Percentiles rank a stretch among this genome's conserved stretches.
Conservation (phyloP, 1,139 yeast genomes). For the Sugiyamaella neomexicana region DNA sequence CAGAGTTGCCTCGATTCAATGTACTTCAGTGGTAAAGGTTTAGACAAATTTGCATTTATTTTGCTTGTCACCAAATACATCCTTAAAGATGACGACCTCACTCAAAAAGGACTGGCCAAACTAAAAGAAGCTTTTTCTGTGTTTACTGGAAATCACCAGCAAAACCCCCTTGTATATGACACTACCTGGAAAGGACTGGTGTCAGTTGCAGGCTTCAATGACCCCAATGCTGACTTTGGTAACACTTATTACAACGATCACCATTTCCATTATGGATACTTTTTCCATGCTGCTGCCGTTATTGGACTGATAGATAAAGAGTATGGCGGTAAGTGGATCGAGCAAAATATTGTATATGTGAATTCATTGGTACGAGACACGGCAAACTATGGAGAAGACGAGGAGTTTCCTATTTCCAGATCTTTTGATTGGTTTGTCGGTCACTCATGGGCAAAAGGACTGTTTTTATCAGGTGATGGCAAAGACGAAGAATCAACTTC, state of each 20-base stretch:
- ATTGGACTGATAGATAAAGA: conserved; percentile 61
- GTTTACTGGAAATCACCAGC: conserved; percentile 51
- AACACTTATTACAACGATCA: conserved; percentile 68
- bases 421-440: conserved; percentile 77
- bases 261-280: conserved; percentile 75
- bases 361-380: conserved; percentile 65
- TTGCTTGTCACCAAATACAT: conserved; percentile 58
- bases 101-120: conserved; percentile 49
- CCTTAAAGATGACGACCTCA: conserved; percentile 51
- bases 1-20: conserved; percentile 54
- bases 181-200: conserved; percentile 65
- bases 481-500: conserved; percentile 74
- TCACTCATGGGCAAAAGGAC: conserved; percentile 79
- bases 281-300: conserved; percentile 71
- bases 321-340: conserved; percentile 62
- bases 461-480: conserved; percentile 66
- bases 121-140: conserved; percentile 56
- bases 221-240: conserved; percentile 59
- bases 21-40: conserved; percentile 67
- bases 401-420: conserved; percentile 66
- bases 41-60: conserved; percentile 73
- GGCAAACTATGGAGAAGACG: conserved; percentile 63
- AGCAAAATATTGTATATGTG: conserved; percentile 59
- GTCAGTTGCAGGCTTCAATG: conserved; percentile 49
- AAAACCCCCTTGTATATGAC: conserved; percentile 66